These are phyloP conservation scores for Bolboschoenus planiculmis DNA, from an alignment of 176 grass and related monocot genomes.

Conservation along the genomic window DNA sequence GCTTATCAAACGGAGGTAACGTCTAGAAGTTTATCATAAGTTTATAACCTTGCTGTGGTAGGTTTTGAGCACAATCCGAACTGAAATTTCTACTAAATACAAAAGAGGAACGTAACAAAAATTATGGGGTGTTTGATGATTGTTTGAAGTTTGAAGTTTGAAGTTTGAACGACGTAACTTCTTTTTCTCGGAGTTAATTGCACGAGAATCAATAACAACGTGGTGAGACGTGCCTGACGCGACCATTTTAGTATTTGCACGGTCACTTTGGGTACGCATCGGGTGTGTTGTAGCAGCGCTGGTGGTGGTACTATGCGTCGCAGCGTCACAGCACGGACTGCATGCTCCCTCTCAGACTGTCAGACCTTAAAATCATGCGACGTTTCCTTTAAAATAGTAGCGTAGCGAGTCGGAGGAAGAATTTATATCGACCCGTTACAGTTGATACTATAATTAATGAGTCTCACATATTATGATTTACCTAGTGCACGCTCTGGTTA, in stretches of 20 bases:
- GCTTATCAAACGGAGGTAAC: no score
- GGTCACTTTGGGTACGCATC: constrained; percentile 2
- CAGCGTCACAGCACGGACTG: constrained; percentile 3
- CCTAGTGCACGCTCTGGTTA: not conserved
- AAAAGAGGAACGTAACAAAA: no score
- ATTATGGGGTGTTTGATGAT: no score
- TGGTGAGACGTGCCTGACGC: constrained; percentile 19
- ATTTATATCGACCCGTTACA: not conserved
- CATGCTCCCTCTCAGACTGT: not conserved
- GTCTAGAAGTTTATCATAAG: no score
- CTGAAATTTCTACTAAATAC: no score
- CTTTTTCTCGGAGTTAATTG: not conserved
- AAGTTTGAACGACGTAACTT: not conserved
- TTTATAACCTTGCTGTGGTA: no score
- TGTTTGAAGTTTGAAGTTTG: no score
- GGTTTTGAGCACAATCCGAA: no score
- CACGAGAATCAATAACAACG: not conserved
- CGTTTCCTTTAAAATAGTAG: not conserved
- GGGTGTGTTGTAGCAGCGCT: not conserved
- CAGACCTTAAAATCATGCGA: not conserved
- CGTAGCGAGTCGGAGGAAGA: not conserved
- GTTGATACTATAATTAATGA: not conserved
- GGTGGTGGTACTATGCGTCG: not conserved
- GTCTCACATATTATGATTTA: not conserved
- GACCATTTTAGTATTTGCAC: constrained; percentile 18